phyloP scores from a whole-genome alignment of 2,329 filamentous ascomycete species.

The Xylariaceae sp. region DNA sequence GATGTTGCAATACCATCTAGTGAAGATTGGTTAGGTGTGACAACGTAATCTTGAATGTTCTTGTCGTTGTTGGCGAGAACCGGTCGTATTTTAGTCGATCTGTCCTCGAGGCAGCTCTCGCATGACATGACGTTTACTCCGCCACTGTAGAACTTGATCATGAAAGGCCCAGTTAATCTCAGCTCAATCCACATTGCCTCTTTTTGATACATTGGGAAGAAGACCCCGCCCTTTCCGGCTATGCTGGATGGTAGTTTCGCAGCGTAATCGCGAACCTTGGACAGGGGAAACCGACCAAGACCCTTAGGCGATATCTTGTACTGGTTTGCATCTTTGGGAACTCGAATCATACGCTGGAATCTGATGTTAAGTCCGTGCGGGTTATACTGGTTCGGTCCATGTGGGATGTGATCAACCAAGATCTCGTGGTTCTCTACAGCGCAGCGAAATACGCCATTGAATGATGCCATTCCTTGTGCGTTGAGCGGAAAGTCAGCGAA shows the following conservation, averaged over 20 bases:
- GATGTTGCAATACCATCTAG: conserved; percentile 47
- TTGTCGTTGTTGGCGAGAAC: background rate
- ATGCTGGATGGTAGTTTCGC: conserved; percentile 43
- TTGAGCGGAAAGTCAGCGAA: no score
- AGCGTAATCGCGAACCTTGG: conserved; percentile 42
- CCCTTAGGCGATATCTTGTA: conserved; percentile 43
- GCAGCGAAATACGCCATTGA: conserved; percentile 12
- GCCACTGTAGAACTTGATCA: conserved; percentile 48
- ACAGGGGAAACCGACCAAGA: conserved; percentile 48
- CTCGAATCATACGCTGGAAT: conserved; percentile 50
- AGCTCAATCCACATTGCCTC: conserved; percentile 50
- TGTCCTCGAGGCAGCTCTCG: conserved; percentile 36
- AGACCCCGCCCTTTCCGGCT: conserved; percentile 48
- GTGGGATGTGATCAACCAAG: background rate
- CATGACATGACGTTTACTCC: conserved; percentile 50
- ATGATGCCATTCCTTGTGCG: no score
- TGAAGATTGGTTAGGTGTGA: conserved; percentile 46
- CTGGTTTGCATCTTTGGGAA: conserved; percentile 46
- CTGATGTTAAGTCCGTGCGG: conserved; percentile 38
- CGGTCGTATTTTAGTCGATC: conserved; percentile 24
- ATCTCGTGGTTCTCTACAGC: conserved; percentile 11
- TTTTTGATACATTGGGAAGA: conserved; percentile 53
- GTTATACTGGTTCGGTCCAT: background rate
- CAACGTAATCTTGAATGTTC: conserved; percentile 42
- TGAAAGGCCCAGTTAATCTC: conserved; percentile 43